These are phyloP conservation scores for Aspergillus sclerotiicarbonarius DNA, from an alignment of 495 filamentous ascomycete species.

Conservation along the genomic window DNA sequence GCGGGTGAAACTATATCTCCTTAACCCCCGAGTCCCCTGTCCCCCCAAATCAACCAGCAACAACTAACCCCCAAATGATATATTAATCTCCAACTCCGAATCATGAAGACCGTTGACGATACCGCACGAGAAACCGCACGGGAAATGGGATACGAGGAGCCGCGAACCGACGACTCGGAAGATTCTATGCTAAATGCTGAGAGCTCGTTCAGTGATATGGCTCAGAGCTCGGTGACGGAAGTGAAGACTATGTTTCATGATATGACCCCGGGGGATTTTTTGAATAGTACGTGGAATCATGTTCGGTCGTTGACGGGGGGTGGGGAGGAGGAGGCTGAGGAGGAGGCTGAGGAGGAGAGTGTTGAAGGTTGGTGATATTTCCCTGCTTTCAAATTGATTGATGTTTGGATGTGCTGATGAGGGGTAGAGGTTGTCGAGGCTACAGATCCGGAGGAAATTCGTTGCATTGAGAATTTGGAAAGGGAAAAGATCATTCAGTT, in stretches of 20 bases:
- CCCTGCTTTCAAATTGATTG: no score
- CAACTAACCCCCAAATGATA: not conserved
- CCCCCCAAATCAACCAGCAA: not conserved
- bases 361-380: not conserved
- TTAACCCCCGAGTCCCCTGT: no score
- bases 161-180: not conserved
- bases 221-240: conserved; percentile 1
- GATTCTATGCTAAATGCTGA: not conserved
- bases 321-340: not conserved
- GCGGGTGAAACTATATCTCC: not conserved
- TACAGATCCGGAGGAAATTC: conserved; percentile 16
- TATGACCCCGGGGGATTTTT: not conserved
- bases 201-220: conserved; percentile 1
- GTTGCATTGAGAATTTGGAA: conserved; percentile 29
- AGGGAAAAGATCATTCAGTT: conserved; percentile 33
- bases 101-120: conserved; percentile 7
- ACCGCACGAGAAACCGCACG: conserved; percentile 1
- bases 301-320: conserved; percentile 2
- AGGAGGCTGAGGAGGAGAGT: not conserved
- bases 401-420: not conserved
- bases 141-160: not conserved
- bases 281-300: not conserved
- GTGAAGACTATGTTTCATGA: not conserved
- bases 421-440: no score
- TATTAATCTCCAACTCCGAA: no score